Percentiles rank a stretch among this genome's conserved stretches.
Conservation (phyloP, 495 filamentous ascomycete species). For the Trichoderma reesei region DNA sequence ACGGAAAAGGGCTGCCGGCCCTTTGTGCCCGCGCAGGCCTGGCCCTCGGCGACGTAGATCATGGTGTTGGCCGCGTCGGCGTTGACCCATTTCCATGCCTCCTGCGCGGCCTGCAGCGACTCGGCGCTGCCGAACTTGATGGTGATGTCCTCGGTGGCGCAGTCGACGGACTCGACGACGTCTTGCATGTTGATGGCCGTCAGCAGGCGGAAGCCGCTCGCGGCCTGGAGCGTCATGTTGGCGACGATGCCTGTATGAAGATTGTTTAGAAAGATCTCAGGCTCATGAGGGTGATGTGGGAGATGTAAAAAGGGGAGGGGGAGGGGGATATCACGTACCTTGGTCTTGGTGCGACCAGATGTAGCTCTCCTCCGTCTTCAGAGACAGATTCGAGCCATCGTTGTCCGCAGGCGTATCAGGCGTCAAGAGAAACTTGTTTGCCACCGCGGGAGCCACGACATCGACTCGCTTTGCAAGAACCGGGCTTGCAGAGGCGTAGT, state of each 20-base stretch:
- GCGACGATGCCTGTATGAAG: background rate
- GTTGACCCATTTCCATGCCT: constrained; percentile 2
- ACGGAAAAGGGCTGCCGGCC: constrained; percentile 6
- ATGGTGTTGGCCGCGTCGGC: background rate
- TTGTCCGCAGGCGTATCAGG: background rate
- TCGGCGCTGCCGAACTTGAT: background rate
- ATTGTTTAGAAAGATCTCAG: background rate
- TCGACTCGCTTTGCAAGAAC: background rate
- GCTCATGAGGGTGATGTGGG: too few species aligned
- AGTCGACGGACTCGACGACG: background rate
- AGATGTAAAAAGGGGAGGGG: too few species aligned
- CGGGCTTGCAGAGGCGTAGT: background rate
- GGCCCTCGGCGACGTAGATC: constrained; percentile 3
- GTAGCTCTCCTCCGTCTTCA: background rate
- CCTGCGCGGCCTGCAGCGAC: background rate
- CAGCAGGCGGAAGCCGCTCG: background rate
- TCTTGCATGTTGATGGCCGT: background rate
- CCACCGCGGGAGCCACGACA: background rate
- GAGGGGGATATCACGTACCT: background rate
- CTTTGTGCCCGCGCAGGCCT: background rate
- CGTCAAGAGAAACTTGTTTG: background rate
- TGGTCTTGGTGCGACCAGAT: background rate
- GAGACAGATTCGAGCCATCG: background rate
- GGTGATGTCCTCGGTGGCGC: background rate
- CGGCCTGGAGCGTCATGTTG: background rate